Base-by-base conservation (phyloP, 2,329 filamentous ascomycete species). In the Talaromyces rugulosus region DNA sequence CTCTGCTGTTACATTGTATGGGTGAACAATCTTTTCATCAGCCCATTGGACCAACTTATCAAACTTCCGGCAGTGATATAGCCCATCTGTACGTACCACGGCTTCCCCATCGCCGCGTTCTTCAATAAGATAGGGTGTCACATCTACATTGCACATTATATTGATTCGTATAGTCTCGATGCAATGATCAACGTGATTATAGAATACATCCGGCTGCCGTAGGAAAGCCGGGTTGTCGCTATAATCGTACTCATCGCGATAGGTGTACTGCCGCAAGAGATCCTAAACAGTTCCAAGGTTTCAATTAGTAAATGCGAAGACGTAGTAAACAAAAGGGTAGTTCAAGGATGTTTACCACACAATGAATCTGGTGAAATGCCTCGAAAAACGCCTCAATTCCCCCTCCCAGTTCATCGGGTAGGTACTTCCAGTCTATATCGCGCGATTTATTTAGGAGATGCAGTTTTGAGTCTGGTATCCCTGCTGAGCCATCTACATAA, bases 161-260 rank as follows among this genome's bases (percentile, higher is more conserved):
- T 58, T 33, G 9, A 58, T 58, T 16, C 56, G 56, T 33, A 58
- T 28, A 30, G 51, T 31, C 42, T 58, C 56, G 14, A 58, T 58
- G 42, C 56, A 58, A 31, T 58, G 56, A 50, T 51, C 40, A 4
- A 36, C 40, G 9, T 58, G 56, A n/a, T 50, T n/a, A 27, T 50
- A 50, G 16, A 58, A 51, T 14, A 50, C 40, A 33, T 58, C 30
- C 14, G 56, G 56, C 14, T 50, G 40, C 16, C 40, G 40, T 12
- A 50, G 16, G 18, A 58, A 58, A n/a, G 56, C 56, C 12, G 56
- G 56, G 9, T 50, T 50, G 27, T 50, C 40, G 23, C 56, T 58
- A n/a, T 58, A 58, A 28, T 51, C 56, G 23, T 51, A 58, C 33
- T 58, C 40, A 11, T 58, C 56, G 42, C 56, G 56, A 27, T 58